These are phyloP conservation scores for Cladosporium sp. DNA, from an alignment of 2,329 filamentous ascomycete species.

Conservation along the genomic window DNA sequence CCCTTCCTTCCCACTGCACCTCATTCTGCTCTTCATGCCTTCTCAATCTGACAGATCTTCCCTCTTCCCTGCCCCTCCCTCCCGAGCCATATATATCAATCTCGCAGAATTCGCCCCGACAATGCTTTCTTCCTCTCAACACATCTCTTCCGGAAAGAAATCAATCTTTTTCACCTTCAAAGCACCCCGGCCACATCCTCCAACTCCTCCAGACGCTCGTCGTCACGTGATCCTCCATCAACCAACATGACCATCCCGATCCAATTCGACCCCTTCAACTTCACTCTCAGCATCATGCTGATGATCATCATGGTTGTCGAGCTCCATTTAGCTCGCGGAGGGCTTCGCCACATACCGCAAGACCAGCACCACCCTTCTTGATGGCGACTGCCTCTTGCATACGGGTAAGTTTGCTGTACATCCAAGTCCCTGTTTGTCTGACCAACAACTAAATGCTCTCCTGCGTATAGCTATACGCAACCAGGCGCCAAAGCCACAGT, in stretches of 20 bases:
- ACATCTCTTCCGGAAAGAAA: too few species aligned
- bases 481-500: too few species aligned
- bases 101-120: background rate
- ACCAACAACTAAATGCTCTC: too few species aligned
- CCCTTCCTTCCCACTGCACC: background rate
- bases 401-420: too few species aligned
- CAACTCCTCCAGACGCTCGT: background rate
- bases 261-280: slow-evolving; percentile 1
- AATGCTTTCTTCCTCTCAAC: background rate
- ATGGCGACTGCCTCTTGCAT: background rate
- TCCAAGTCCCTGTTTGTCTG: too few species aligned
- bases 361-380: background rate
- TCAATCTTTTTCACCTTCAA: too few species aligned
- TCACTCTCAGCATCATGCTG: background rate
- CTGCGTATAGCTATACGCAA: too few species aligned
- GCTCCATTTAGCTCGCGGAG: background rate
- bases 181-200: too few species aligned
- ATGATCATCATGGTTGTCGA: background rate
- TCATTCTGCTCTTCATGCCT: background rate
- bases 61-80: background rate
- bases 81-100: background rate
- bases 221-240: background rate
- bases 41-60: background rate
- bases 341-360: background rate
- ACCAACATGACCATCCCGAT: background rate